phyloP scores from a whole-genome alignment of 306 rosid genomes.

The Bauhinia variegata region DNA sequence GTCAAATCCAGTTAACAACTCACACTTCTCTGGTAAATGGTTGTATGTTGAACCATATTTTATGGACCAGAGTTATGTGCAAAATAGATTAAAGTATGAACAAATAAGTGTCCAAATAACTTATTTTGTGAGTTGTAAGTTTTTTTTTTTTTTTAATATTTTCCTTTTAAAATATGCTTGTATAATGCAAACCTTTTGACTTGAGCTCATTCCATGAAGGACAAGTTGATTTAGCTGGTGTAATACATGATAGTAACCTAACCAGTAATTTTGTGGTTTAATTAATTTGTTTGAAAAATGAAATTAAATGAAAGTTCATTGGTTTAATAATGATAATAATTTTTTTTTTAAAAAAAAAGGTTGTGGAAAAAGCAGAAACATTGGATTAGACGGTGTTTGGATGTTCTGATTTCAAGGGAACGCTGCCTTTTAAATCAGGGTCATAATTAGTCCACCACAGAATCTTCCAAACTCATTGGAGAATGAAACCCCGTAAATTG shows the following conservation, averaged over 20 bases:
- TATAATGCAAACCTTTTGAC: conserved; percentile 14
- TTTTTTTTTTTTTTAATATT: no score
- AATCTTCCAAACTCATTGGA: conserved; percentile 83
- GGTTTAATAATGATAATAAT: no score
- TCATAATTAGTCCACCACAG: conserved; percentile 47
- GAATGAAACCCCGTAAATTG: conserved; percentile 55
- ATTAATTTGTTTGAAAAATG: conserved; percentile 27
- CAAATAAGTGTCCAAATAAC: no score
- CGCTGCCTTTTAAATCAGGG: conserved; percentile 48
- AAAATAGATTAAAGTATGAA: no score
- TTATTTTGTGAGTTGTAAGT: conserved; percentile 31
- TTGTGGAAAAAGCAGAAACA: conserved; percentile 24
- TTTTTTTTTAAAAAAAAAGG: no score
- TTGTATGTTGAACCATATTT: no score
- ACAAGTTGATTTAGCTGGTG: conserved; percentile 40
- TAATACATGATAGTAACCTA: conserved; percentile 33
- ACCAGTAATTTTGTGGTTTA: background rate
- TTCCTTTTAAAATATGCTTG: no score
- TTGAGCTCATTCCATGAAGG: conserved; percentile 29
- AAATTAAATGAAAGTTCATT: no score
- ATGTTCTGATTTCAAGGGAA: conserved; percentile 41
- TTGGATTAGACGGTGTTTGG: conserved; percentile 41
- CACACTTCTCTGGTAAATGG: conserved; percentile 43
- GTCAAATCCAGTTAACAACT: conserved; percentile 50
- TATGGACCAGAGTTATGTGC: no score